Percentiles rank a stretch among this genome's conserved stretches.
Evolutionary conservation across 1,284 basidiomycete species (phyloP).

Genomic region (Naganishia cerealis): DNA sequence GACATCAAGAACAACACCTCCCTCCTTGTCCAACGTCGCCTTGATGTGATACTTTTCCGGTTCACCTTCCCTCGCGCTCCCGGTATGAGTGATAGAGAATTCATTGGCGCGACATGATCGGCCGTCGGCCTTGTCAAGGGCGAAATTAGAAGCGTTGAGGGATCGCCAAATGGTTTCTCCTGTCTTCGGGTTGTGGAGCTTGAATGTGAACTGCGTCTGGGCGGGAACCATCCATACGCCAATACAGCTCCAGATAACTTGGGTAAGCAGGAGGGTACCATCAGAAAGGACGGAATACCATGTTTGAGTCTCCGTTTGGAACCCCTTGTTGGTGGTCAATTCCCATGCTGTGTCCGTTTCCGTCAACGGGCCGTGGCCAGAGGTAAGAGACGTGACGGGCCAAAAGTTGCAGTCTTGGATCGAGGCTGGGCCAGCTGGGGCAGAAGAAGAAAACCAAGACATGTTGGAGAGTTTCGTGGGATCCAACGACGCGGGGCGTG

Average conservation of each 20-base stretch:
- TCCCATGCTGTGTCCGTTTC: constrained; percentile 63
- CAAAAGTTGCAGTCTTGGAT: constrained; percentile 70
- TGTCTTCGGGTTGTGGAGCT: constrained; percentile 78
- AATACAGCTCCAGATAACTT: constrained; percentile 91
- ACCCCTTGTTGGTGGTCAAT: constrained; percentile 69
- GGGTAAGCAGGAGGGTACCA: constrained; percentile 78
- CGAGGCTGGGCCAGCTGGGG: constrained; percentile 33
- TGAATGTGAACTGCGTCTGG: constrained; percentile 93
- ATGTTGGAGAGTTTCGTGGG: not conserved
- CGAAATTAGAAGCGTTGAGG: constrained; percentile 81
- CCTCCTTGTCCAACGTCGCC: constrained; percentile 73
- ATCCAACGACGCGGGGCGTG: too few relatives aligned
- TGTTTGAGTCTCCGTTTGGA: constrained; percentile 86
- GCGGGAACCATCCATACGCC: constrained; percentile 65
- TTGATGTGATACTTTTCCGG: constrained; percentile 77
- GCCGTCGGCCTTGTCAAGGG: constrained; percentile 64
- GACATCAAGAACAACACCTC: constrained; percentile 70
- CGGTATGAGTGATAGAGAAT: constrained; percentile 75
- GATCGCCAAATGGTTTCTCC: constrained; percentile 83
- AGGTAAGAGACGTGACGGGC: constrained; percentile 63
- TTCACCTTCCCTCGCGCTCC: constrained; percentile 64
- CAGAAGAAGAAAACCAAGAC: constrained; percentile 27
- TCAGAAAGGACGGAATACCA: constrained; percentile 85
- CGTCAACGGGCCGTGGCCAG: constrained; percentile 46
- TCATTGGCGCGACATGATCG: constrained; percentile 86